Evolutionary conservation across 2,329 filamentous ascomycete genomes (phyloP).

Genomic region (Penicillium corylophilum): DNA sequence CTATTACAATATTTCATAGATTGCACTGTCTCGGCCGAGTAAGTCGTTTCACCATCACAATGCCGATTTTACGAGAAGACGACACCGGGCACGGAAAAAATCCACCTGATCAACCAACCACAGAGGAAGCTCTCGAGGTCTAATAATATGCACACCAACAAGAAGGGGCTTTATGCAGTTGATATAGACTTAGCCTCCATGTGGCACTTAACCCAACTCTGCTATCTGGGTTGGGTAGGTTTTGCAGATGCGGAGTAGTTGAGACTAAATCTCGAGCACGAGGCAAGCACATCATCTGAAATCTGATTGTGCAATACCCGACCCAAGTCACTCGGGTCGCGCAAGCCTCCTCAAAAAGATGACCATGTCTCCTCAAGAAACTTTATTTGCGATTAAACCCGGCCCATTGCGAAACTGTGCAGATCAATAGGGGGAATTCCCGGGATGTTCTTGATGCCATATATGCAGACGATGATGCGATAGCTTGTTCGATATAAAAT

Average conservation of each 20-base stretch:
- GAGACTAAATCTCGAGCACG: not conserved
- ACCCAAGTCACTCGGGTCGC: not conserved
- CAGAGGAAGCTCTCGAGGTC: no score
- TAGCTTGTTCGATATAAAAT: not conserved
- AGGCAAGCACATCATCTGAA: not conserved
- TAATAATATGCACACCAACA: no score
- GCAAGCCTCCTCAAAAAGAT: not conserved
- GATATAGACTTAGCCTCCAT: not conserved
- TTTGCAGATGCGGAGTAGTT: not conserved
- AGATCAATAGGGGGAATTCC: not conserved
- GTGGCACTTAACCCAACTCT: not conserved
- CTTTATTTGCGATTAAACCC: not conserved
- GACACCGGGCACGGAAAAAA: no score
- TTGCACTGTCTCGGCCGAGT: no score
- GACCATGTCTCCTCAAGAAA: not conserved
- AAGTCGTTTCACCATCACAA: no score
- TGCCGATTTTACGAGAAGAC: no score
- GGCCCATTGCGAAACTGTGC: not conserved
- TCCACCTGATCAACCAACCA: no score
- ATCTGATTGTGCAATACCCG: not conserved
- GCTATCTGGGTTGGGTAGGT: no score
- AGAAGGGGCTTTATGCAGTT: no score
- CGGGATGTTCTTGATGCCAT: not conserved
- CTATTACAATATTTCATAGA: no score
- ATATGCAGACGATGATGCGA: constrained; percentile 8